Conservation (phyloP, 2,329 filamentous ascomycete genomes). For the Penicillium sp. region DNA sequence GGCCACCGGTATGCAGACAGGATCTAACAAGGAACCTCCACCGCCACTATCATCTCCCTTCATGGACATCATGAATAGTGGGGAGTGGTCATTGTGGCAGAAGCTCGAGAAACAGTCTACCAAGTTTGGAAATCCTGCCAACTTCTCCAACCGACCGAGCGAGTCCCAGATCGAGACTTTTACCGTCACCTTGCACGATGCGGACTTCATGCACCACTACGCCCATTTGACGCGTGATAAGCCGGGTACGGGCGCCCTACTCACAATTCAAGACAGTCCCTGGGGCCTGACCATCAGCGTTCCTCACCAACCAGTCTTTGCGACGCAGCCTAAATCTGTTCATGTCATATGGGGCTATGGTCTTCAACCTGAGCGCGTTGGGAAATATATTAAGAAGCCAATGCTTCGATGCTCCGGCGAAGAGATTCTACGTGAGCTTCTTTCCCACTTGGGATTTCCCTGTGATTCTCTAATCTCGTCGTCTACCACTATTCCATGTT, state of each 20-base stretch:
- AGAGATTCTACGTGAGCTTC: neutral
- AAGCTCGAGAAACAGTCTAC: neutral
- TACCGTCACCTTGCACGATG: neutral
- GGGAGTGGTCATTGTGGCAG: neutral
- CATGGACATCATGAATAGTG: neutral
- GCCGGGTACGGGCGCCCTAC: neutral
- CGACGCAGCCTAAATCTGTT: neutral
- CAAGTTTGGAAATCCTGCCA: neutral
- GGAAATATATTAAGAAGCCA: neutral
- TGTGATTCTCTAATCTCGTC: slow-evolving; percentile 20
- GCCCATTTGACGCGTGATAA: neutral
- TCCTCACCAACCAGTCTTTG: slow-evolving; percentile 1
- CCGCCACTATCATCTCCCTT: neutral
- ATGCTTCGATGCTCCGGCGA: neutral
- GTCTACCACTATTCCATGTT: slow-evolving; percentile 31
- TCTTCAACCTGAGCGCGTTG: neutral
- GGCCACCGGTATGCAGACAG: neutral
- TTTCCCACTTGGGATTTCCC: slow-evolving; percentile 31
- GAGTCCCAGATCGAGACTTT: slow-evolving; percentile 1
- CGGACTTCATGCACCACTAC: neutral
- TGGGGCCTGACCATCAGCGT: neutral
- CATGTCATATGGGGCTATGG: neutral
- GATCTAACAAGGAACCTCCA: neutral
- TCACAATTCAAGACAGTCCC: neutral
- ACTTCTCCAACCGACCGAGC: neutral